Conservation (phyloP, 805 yeast genomes). For the Candida glaebosa region DNA sequence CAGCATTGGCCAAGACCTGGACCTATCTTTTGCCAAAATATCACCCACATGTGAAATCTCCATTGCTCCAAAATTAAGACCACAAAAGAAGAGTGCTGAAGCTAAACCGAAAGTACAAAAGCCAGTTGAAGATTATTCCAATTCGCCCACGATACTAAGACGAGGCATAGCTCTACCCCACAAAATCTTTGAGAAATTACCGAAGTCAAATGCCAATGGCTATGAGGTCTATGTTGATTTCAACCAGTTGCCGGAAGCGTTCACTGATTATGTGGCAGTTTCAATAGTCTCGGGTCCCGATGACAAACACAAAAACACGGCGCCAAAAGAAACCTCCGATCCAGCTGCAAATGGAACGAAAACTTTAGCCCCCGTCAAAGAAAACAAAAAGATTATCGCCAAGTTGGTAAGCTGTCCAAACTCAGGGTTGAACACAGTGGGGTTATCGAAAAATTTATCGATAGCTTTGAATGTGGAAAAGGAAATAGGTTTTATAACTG, state of each 20-base stretch:
- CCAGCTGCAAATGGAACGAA: constrained; percentile 10
- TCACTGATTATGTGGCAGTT: constrained; percentile 45
- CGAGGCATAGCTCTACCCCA: constrained; percentile 61
- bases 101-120: constrained; percentile 17
- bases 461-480: constrained; percentile 52
- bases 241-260: constrained; percentile 26
- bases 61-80: constrained; percentile 61
- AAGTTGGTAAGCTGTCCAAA: constrained; percentile 41
- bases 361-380: constrained; percentile 17
- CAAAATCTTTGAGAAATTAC: constrained; percentile 21
- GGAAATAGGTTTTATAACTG: constrained; percentile 50
- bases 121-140: constrained; percentile 23
- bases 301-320: constrained; percentile 16
- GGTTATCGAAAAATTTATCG: constrained; percentile 52
- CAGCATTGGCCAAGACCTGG: constrained; percentile 35
- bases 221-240: constrained; percentile 47
- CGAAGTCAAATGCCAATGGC: constrained; percentile 14
- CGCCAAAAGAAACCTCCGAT: constrained; percentile 10
- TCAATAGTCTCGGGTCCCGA: constrained; percentile 52
- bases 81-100: constrained; percentile 22
- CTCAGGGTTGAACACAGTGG: constrained; percentile 33
- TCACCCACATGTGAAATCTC: constrained; percentile 66
- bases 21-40: constrained; percentile 48
- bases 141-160: constrained; percentile 37
- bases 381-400: constrained; percentile 48